Base-by-base conservation (phyloP, 108 stramenopile genomes). In the Nannochloropsis gaditana region DNA sequence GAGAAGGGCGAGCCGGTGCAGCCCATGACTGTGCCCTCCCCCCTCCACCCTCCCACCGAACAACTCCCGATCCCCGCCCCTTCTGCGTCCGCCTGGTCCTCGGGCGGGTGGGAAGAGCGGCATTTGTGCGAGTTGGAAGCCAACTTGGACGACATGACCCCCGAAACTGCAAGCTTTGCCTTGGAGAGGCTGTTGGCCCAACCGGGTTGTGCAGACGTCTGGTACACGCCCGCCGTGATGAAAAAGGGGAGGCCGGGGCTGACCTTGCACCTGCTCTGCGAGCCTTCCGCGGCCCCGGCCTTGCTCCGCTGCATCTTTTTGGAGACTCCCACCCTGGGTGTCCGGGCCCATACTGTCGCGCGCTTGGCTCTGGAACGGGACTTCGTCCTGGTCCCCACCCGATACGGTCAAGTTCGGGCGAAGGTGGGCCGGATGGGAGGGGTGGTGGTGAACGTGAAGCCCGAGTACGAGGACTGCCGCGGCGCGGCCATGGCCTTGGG, bases 401-500 rank as follows among this genome's bases (percentile, higher is more conserved):
- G 89, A 1, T 93, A 91, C 79, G 45, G 83, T 80, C 88, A 45
- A 84, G 92, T 90, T 43, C 84, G 79, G 79, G 90, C 44, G 43
- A 90, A 45, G 94, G 93, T 95, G 44, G 95, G 94, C 79, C 91
- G 89, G 79, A 80, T 94, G 81, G 90, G 86, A 42, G 90, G 92
- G 59, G 91, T 93, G 44, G 81, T 92, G 45, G 92, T 94, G 41
- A 92, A 93, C 15, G 84, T 91, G 41, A 96, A 97, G 85, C 93
- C 96, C 41, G 96, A 97, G 86, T 96, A 94, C 88, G 96, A 96
- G 83, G 94, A 97, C 45, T 97, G 96, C 85, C 90, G 92, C 84
- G 84, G 82, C 9, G 92, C 95, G 45, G 88, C 94, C 19, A 82
- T 84, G 43, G 92, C 91, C 44, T 89, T 89, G 8, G 93, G 92